Percentiles rank a stretch among this genome's conserved stretches.
Conservation (phyloP, 2,329 filamentous ascomycete species). For the Botryotinia convoluta region DNA sequence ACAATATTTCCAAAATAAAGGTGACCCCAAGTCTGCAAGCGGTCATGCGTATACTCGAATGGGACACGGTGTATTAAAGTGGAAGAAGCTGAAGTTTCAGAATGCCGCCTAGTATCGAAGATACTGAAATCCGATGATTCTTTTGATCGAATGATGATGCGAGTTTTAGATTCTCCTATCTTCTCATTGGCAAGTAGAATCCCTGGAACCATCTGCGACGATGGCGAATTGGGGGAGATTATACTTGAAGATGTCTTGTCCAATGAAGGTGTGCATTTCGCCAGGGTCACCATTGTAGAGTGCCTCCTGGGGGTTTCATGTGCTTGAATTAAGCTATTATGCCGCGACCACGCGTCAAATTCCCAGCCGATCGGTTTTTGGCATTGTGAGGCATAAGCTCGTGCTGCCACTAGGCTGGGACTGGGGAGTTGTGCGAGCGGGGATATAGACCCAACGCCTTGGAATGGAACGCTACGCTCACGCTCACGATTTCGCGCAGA, state of each 20-base stretch:
- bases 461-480: neutral
- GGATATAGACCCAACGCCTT: neutral
- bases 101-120: neutral
- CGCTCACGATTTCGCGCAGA: neutral
- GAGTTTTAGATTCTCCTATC: neutral
- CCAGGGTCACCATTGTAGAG: slow-evolving; percentile 15
- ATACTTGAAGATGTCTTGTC: neutral
- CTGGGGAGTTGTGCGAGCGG: slow-evolving; percentile 25
- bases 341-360: slow-evolving; percentile 22
- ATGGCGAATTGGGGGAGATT: neutral
- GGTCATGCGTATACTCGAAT: slow-evolving; percentile 37
- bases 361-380: slow-evolving; percentile 23
- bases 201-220: neutral
- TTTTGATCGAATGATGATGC: neutral
- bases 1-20: slow-evolving; percentile 44
- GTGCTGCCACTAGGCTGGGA: slow-evolving; percentile 33
- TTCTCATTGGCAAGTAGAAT: neutral
- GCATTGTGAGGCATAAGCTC: slow-evolving; percentile 29
- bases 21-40: slow-evolving; percentile 44
- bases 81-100: neutral
- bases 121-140: neutral
- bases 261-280: neutral
- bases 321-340: slow-evolving; percentile 26
- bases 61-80: slow-evolving; percentile 24
- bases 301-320: slow-evolving; percentile 28